Percentiles rank a stretch among this genome's conserved stretches.
Conservation (phyloP, 208 protist genomes). For the Acanthamoeba healyi region DNA sequence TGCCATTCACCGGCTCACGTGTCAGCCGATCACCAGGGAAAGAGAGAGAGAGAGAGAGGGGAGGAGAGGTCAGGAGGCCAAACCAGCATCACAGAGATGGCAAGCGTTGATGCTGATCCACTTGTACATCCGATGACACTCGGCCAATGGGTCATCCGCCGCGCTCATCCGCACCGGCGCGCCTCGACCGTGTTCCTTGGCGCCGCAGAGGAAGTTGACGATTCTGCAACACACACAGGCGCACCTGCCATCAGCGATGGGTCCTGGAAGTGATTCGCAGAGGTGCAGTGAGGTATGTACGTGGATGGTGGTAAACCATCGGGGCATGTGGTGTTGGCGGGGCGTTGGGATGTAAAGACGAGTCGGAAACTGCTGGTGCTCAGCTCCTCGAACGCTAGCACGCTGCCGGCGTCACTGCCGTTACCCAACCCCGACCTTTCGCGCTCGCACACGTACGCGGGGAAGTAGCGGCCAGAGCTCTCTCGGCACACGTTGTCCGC, state of each 20-base stretch:
- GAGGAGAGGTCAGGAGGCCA: no score
- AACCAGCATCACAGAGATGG: slow-evolving; percentile 35
- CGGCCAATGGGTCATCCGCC: background rate
- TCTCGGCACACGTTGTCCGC: slow-evolving; percentile 1
- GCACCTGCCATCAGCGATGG: background rate
- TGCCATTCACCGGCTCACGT: background rate
- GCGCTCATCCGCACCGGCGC: background rate
- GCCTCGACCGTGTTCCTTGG: slow-evolving; percentile 15
- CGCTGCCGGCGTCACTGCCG: slow-evolving; percentile 48
- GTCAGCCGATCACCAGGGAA: background rate
- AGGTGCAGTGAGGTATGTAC: background rate
- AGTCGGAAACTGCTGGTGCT: slow-evolving; percentile 1
- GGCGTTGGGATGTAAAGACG: background rate
- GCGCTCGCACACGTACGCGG: slow-evolving; percentile 37
- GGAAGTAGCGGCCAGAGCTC: slow-evolving; percentile 7
- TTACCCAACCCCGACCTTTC: slow-evolving; percentile 1
- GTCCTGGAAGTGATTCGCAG: background rate
- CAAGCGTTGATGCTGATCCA: slow-evolving; percentile 63
- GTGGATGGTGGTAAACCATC: background rate
- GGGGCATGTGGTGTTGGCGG: background rate
- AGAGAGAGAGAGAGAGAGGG: no score
- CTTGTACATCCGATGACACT: slow-evolving; percentile 53
- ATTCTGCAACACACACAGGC: background rate
- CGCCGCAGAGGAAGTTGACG: slow-evolving; percentile 32
- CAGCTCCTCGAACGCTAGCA: slow-evolving; percentile 20